Conservation (phyloP, 2,329 filamentous ascomycete genomes). For the Xylaria sp. region DNA sequence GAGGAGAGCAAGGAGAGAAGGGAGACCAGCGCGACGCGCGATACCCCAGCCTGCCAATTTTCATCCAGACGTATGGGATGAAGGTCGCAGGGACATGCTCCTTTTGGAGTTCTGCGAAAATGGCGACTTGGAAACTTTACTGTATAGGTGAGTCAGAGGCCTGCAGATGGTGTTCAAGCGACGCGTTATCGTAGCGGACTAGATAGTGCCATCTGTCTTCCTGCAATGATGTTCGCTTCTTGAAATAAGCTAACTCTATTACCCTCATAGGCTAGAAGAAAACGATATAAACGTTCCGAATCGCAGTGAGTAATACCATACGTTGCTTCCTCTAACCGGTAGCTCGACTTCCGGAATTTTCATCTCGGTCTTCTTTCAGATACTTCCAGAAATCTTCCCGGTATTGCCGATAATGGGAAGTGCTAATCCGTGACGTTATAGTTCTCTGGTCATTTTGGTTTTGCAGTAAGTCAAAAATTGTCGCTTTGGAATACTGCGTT, state of each 20-base stretch:
- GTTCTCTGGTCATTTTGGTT: constrained; percentile 45
- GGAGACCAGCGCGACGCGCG: too few species aligned
- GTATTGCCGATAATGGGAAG: constrained; percentile 2
- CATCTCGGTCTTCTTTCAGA: too few species aligned
- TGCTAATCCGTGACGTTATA: constrained; percentile 17
- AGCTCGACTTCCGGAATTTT: too few species aligned
- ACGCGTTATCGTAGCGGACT: not conserved
- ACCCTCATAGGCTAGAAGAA: not conserved
- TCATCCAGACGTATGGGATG: not conserved
- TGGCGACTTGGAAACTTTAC: constrained; percentile 36
- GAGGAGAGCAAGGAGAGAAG: too few species aligned
- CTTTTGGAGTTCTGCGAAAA: constrained; percentile 36
- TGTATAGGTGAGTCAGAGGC: constrained; percentile 24
- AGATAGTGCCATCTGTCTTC: too few species aligned
- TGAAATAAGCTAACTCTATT: too few species aligned
- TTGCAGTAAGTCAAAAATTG: constrained; percentile 38
- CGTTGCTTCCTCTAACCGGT: not conserved
- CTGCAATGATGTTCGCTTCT: too few species aligned
- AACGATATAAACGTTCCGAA: constrained; percentile 17
- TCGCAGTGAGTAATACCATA: constrained; percentile 22
- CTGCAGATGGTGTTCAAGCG: not conserved
- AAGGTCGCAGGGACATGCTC: constrained; percentile 31
- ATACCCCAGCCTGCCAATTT: too few species aligned
- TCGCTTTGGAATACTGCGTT: constrained; percentile 1
- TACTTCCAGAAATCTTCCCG: too few species aligned